Evolutionary conservation across 805 yeast genomes (phyloP), one percentile per base, ranked within the genome.

Genomic region (Naumovozyma dairenensis): DNA sequence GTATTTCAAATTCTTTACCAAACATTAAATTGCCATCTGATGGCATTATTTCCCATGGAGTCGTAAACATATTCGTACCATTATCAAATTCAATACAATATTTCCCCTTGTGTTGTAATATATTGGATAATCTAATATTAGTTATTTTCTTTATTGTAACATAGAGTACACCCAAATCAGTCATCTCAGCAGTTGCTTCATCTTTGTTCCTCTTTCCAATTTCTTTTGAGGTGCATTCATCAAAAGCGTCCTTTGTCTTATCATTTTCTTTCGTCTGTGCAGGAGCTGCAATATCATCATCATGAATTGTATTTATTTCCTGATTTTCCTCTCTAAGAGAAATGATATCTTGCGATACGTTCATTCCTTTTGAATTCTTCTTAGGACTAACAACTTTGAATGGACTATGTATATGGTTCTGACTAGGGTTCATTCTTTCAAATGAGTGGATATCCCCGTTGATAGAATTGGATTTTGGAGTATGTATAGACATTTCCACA

Each of bases 41-140:
- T n/a, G 45, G 35, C 16, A 69, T 35, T 0, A 47, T 41, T 29
- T 56, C 44, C 55, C 69, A 65, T 6, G 76, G 71, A 0, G 94
- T 84, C 24, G 76, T 71, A 31, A 83, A 70, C 38, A 83, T 71
- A 51, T 86, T 93, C 25, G 75, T 73, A 5, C 94, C 94, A 52
- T 86, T 86, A 53, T 86, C 96, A 33, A 63, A 48, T 4, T 74
- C 69, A 14, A 76, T 43, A 33, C 69, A 65, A 50, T 73, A 68
- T 35, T 65, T 62, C 1, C 73, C 77, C 14, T 68, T 57, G 31
- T 68, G 69, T 6, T 55, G 52, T 15, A 44, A 47, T 20, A 72
- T 43, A 15, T 69, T 73, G 1, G 77, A 71, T 25, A 77, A 50
- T n/a, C 55, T 53, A 16, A 77, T 45, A 20, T 63, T 65, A 35